Conservation (phyloP, 305 asterid genomes). For the Fraxinus angustifolia region DNA sequence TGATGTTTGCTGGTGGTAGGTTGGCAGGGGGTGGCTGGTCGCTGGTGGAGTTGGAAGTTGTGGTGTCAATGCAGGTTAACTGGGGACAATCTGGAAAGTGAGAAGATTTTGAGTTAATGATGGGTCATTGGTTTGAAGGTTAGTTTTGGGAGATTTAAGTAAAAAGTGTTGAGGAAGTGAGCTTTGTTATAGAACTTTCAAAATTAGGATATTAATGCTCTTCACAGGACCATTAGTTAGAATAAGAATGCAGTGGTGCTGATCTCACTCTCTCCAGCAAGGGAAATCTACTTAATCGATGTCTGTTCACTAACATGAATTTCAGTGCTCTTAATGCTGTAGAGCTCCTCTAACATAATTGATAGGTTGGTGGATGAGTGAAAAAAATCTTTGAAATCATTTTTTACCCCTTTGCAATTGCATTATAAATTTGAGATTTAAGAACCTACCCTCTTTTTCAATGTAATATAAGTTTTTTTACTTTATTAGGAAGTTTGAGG, state of each 20-base stretch:
- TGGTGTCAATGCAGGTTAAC: background rate
- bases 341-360: constrained; percentile 13
- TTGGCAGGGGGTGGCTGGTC: background rate
- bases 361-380: background rate
- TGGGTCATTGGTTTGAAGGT: background rate
- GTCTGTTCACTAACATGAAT: constrained; percentile 7
- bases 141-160: background rate
- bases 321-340: background rate
- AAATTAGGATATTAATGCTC: background rate
- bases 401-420: constrained; percentile 2
- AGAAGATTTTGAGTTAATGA: background rate
- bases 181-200: background rate
- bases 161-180: background rate
- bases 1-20: background rate
- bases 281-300: background rate
- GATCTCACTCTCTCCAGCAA: background rate
- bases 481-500: constrained; percentile 81
- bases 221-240: background rate
- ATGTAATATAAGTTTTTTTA: constrained; percentile 15
- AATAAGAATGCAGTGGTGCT: background rate
- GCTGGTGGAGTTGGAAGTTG: background rate
- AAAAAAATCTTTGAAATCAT: background rate
- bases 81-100: background rate
- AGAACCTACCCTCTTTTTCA: constrained; percentile 2
- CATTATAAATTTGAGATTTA: constrained; percentile 12